Conservation (phyloP, 495 filamentous ascomycete species). For the Neurospora terricola region DNA sequence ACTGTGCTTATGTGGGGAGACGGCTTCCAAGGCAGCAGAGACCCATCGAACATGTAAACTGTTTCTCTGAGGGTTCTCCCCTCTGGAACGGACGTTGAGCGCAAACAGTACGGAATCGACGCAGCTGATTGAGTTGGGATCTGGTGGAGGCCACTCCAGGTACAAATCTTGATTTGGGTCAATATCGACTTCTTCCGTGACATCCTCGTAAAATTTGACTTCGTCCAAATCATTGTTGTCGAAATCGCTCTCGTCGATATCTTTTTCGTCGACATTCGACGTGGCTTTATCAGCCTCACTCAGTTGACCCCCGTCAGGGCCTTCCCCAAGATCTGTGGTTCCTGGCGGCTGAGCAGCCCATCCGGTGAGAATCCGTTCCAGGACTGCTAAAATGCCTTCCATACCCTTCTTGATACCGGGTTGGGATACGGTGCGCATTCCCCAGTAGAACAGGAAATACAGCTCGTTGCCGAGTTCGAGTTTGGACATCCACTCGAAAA, state of each 20-base stretch:
- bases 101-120: not conserved
- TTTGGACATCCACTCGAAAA: not conserved
- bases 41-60: conserved; percentile 3
- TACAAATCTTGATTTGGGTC: not conserved
- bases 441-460: not conserved
- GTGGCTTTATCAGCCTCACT: not conserved
- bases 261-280: not conserved
- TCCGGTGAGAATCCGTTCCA: not conserved
- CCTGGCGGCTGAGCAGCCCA: not conserved
- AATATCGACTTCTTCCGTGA: not conserved
- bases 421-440: not conserved
- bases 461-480: not conserved
- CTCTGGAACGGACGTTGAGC: not conserved
- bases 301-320: not conserved
- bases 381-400: not conserved
- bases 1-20: conserved; percentile 2
- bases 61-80: not conserved
- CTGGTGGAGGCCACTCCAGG: not conserved
- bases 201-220: not conserved
- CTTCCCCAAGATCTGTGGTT: not conserved
- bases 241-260: not conserved
- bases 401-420: not conserved
- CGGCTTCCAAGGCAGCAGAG: not conserved
- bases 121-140: not conserved
- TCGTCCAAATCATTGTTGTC: not conserved